A percentile compares a stretch with the other conserved stretches of the same genome.
Conservation (phyloP, 169 alveolate genomes). For the Eimeria sp. region DNA sequence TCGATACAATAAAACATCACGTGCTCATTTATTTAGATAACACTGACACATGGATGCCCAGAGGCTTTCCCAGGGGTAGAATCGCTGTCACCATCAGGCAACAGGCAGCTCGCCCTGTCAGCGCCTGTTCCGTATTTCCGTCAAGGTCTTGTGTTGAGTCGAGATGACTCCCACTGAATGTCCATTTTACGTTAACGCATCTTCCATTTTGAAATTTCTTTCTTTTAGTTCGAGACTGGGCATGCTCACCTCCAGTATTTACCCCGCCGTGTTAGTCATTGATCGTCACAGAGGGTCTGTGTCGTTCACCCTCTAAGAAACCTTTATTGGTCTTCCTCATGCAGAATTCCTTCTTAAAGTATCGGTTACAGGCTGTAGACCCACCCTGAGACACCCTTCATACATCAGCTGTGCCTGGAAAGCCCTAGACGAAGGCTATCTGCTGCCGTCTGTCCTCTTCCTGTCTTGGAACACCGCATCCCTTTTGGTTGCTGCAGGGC, state of each 20-base stretch:
- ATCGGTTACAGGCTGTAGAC: neutral
- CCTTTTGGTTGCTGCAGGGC: neutral
- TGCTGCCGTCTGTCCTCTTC: neutral
- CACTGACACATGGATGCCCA: neutral
- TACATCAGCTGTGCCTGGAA: neutral
- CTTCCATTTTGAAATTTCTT: neutral
- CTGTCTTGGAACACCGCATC: neutral
- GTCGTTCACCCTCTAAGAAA: neutral
- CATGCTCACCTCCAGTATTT: neutral
- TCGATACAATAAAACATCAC: neutral
- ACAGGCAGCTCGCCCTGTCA: neutral
- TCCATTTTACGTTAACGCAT: neutral
- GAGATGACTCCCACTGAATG: neutral
- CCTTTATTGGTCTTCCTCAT: constrained; percentile 1
- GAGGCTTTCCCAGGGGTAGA: neutral
- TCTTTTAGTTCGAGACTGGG: neutral
- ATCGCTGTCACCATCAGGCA: neutral
- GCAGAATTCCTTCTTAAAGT: neutral
- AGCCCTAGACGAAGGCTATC: neutral
- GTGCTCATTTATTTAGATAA: neutral
- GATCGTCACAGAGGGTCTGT: constrained; percentile 12
- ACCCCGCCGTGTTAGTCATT: neutral
- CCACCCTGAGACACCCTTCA: constrained; percentile 13
- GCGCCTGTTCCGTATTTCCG: neutral
- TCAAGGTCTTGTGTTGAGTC: neutral